phyloP scores from a whole-genome alignment of 768 basidiomycete species.

The Polyporus arcularius region DNA sequence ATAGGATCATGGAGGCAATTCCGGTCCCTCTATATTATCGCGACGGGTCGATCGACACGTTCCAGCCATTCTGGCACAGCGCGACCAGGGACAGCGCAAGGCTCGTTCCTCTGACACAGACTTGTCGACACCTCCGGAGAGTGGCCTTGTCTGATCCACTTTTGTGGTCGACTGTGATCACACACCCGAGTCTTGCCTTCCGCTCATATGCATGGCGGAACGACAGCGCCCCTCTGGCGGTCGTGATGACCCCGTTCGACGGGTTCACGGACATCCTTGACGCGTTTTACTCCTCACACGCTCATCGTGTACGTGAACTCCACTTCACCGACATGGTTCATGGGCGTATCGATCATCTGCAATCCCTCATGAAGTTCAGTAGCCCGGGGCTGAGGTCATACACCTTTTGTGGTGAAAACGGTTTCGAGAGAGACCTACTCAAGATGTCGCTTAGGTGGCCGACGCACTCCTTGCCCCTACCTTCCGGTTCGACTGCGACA shows the following conservation, averaged over 20 bases:
- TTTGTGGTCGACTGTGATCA: background rate
- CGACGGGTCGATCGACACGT: no score
- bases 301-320: background rate
- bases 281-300: background rate
- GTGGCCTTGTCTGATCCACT: background rate
- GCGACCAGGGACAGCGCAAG: background rate
- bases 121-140: background rate
- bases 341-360: background rate
- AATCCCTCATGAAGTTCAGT: background rate
- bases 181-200: background rate
- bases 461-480: background rate
- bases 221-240: background rate
- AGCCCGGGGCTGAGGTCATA: background rate
- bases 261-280: background rate
- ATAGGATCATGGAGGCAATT: background rate
- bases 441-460: background rate
- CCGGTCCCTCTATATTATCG: no score
- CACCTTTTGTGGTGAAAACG: background rate
- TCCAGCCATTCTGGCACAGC: background rate
- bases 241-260: background rate
- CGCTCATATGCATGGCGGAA: background rate
- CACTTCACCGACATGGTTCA: background rate
- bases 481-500: background rate
- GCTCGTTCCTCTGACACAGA: background rate
- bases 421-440: background rate